phyloP scores from a whole-genome alignment of 495 filamentous ascomycete species.

The Aeminium ludgeri region DNA sequence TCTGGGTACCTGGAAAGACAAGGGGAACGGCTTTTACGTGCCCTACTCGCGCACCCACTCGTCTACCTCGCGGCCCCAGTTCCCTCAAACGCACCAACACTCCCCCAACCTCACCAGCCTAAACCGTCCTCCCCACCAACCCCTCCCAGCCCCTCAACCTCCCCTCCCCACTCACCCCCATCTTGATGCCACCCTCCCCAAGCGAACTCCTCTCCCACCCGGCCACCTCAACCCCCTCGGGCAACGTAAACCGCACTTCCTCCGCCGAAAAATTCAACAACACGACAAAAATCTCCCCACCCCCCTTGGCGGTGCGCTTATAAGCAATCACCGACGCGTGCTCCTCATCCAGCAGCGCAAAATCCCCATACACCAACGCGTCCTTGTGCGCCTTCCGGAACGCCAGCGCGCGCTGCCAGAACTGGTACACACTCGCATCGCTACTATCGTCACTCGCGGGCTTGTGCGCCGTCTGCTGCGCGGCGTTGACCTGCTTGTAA shows the following conservation, averaged over 20 bases:
- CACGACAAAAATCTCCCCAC: conserved; percentile 22
- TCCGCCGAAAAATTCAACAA: conserved; percentile 30
- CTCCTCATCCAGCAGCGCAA: conserved; percentile 23
- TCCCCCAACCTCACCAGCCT: too few relatives aligned
- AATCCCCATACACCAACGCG: conserved; percentile 32
- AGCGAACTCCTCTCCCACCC: conserved; percentile 30
- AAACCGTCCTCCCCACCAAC: conserved; percentile 21
- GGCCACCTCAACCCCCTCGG: conserved; percentile 20
- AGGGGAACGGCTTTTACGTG: too few relatives aligned
- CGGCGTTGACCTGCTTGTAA: conserved; percentile 22
- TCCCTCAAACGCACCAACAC: too few relatives aligned
- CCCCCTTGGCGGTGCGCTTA: conserved; percentile 16
- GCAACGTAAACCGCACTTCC: conserved; percentile 25
- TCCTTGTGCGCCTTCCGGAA: conserved; percentile 27
- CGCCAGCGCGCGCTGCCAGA: conserved; percentile 29
- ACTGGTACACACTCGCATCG: conserved; percentile 26
- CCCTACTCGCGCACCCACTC: too few relatives aligned
- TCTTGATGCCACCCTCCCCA: conserved; percentile 16
- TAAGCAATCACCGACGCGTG: conserved; percentile 28
- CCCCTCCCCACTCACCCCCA: conserved; percentile 15
- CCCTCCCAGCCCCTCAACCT: conserved; percentile 25
- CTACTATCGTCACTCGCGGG: conserved; percentile 10
- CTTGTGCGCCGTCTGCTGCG: conserved; percentile 13
- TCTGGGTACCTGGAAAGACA: too few relatives aligned
- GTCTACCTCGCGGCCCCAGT: too few relatives aligned